A percentile compares a stretch with the other conserved stretches of the same genome.
phyloP scores from a whole-genome alignment of 345 rosid species.

The Hibiscus trionum region DNA sequence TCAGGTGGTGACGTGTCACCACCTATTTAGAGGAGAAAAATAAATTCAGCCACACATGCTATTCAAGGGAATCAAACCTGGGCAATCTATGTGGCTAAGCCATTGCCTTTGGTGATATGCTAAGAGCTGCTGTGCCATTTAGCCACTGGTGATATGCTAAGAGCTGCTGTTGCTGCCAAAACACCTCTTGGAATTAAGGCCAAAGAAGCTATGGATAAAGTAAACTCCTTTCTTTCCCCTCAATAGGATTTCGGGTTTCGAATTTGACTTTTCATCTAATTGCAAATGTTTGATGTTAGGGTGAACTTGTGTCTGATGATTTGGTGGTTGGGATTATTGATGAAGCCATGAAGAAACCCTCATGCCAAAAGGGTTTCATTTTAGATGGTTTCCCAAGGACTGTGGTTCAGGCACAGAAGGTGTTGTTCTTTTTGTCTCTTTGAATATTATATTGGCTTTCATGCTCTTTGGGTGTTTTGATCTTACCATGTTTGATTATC shows the following conservation, averaged over 20 bases:
- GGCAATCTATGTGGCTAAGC: too few relatives aligned
- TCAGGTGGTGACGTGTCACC: too few relatives aligned
- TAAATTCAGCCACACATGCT: too few relatives aligned
- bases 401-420: conserved; percentile 86
- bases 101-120: too few relatives aligned
- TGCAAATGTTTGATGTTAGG: conserved; percentile 25
- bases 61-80: too few relatives aligned
- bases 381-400: conserved; percentile 93
- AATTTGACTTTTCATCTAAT: neutral
- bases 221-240: conserved; percentile 10
- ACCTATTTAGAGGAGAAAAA: too few relatives aligned
- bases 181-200: conserved; percentile 94
- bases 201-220: conserved; percentile 95
- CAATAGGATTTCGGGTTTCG: neutral
- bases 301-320: conserved; percentile 85
- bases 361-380: conserved; percentile 80
- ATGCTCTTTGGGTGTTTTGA: neutral
- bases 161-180: conserved; percentile 89
- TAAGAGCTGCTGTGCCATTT: too few relatives aligned
- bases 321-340: conserved; percentile 91
- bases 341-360: conserved; percentile 86
- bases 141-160: conserved; percentile 95
- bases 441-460: too few relatives aligned
- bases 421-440: conserved; percentile 1
- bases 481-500: conserved; percentile 3